These are phyloP conservation scores for Kodamaea fukazawae DNA, from an alignment of 805 yeast genomes.

Conservation along the genomic window DNA sequence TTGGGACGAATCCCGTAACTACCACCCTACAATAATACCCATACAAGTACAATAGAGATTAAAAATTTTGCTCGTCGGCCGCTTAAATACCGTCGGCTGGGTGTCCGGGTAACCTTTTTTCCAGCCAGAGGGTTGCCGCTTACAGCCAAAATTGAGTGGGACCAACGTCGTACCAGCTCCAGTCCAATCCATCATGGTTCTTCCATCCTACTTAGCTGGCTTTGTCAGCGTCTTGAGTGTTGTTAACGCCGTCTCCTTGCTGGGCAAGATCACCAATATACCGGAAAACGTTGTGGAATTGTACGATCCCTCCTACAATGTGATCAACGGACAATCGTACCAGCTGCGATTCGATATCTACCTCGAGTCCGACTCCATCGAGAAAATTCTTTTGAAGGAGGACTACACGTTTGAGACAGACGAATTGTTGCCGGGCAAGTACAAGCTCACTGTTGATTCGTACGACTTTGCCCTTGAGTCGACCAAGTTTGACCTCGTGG, in stretches of 20 bases:
- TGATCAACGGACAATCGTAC: slow-evolving; percentile 36
- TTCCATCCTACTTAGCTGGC: neutral
- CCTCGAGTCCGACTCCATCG: slow-evolving; percentile 9
- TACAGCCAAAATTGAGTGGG: neutral
- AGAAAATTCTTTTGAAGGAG: slow-evolving; percentile 20
- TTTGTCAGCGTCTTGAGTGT: neutral
- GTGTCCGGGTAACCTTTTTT: slow-evolving; percentile 25
- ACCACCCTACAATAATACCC: slow-evolving; percentile 52
- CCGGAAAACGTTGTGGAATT: slow-evolving; percentile 20
- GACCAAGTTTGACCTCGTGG: neutral
- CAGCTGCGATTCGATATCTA: slow-evolving; percentile 30
- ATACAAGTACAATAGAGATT: slow-evolving; percentile 43
- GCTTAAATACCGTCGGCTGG: slow-evolving; percentile 11
- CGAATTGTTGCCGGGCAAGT: slow-evolving; percentile 28
- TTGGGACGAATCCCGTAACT: slow-evolving; percentile 19
- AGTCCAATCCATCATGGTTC: neutral
- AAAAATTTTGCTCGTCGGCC: slow-evolving; percentile 12
- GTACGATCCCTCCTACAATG: slow-evolving; percentile 7
- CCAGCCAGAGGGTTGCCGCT: neutral
- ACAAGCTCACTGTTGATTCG: slow-evolving; percentile 32
- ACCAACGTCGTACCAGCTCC: neutral
- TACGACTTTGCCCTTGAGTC: slow-evolving; percentile 32
- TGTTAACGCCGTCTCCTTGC: slow-evolving; percentile 10
- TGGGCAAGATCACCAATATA: slow-evolving; percentile 26
- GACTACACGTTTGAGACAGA: slow-evolving; percentile 25